These are phyloP conservation scores for Kregervanrija fluxuum DNA, from an alignment of 805 yeast genomes.

Conservation along the genomic window DNA sequence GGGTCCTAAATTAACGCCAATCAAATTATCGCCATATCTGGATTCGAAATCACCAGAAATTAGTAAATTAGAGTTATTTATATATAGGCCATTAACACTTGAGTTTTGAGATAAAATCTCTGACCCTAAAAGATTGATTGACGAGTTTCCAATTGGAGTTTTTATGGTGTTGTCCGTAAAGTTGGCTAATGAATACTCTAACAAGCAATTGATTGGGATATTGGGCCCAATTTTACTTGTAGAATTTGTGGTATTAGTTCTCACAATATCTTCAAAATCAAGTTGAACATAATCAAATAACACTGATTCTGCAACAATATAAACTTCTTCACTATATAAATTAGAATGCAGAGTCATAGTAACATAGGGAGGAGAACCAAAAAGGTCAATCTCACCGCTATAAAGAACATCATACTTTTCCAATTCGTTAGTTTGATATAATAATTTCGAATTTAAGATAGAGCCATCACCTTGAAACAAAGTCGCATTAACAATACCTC, in stretches of 20 bases:
- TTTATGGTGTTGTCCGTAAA: conserved; percentile 35
- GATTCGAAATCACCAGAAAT: conserved; percentile 45
- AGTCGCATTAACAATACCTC: conserved; percentile 79
- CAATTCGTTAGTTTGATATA: conserved; percentile 76
- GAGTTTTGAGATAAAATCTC: conserved; percentile 32
- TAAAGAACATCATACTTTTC: conserved; percentile 76
- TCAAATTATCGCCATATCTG: conserved; percentile 31
- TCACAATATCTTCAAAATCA: conserved; percentile 6
- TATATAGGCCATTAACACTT: conserved; percentile 29
- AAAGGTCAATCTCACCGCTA: conserved; percentile 57
- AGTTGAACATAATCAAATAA: conserved; percentile 34
- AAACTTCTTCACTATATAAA: conserved; percentile 28
- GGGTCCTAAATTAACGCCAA: conserved; percentile 24
- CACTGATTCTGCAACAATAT: conserved; percentile 62
- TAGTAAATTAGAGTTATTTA: conserved; percentile 29
- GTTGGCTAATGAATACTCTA: conserved; percentile 72
- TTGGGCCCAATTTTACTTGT: not conserved
- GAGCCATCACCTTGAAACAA: conserved; percentile 43
- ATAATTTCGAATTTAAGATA: conserved; percentile 33
- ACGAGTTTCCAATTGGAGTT: conserved; percentile 38
- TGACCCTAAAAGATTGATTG: conserved; percentile 35
- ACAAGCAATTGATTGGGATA: conserved; percentile 60
- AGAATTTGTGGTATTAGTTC: conserved; percentile 1
- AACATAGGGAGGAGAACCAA: conserved; percentile 30
- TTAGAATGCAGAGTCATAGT: conserved; percentile 33